Percentiles rank a stretch among this genome's conserved stretches.
Conservation (phyloP, 305 asterid species). For the Fraxinus albicans region DNA sequence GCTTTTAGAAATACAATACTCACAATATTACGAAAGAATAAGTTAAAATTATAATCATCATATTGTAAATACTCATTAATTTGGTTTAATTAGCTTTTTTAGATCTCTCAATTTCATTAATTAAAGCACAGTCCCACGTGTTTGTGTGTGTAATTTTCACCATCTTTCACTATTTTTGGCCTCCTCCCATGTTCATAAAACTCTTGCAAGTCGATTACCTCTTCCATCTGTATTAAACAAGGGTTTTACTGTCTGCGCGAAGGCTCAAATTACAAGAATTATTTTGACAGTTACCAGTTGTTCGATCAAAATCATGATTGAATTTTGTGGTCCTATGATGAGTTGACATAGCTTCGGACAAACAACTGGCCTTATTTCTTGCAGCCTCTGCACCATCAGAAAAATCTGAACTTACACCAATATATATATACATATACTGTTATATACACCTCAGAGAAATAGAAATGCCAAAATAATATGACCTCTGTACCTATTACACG, state of each 20-base stretch:
- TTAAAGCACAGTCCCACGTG: background rate
- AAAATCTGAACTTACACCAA: background rate
- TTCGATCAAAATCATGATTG: constrained; percentile 3
- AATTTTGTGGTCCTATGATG: constrained; percentile 45
- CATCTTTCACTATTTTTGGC: background rate
- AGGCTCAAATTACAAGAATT: constrained; percentile 22
- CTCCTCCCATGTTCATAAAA: background rate
- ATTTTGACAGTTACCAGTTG: constrained; percentile 4
- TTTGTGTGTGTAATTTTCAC: background rate
- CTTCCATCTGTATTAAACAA: background rate
- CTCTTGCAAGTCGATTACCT: background rate
- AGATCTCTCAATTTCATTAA: background rate
- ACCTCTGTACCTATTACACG: background rate
- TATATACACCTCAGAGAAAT: constrained; percentile 2
- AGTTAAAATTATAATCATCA: no score
- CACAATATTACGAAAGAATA: no score
- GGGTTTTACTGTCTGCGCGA: background rate
- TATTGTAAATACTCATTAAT: no score
- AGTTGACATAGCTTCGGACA: constrained; percentile 36
- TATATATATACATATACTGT: background rate
- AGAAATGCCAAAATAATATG: constrained; percentile 11
- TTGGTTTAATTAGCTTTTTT: background rate
- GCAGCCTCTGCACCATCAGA: constrained; percentile 24
- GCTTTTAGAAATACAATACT: no score
- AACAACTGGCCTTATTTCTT: background rate